Percentiles rank a stretch among this genome's conserved stretches.
phyloP scores from a whole-genome alignment of 805 yeast species.

The Yarrowia sp. region DNA sequence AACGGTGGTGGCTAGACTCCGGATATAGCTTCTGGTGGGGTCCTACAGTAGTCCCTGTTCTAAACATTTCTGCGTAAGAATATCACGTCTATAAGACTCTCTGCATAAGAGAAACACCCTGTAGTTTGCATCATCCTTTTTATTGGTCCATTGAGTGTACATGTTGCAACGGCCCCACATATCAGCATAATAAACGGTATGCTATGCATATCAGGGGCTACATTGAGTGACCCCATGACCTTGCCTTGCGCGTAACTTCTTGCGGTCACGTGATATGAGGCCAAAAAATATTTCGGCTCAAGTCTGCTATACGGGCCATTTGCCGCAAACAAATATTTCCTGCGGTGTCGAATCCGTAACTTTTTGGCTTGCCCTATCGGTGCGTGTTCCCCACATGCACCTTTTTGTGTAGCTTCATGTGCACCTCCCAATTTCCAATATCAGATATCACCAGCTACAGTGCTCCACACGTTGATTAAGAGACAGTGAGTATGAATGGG shows the following conservation, averaged over 20 bases:
- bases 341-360: background rate
- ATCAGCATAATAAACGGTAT: constrained; percentile 18
- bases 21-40: background rate
- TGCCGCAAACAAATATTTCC: background rate
- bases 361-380: constrained; percentile 35
- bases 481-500: constrained; percentile 25
- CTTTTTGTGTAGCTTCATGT: constrained; percentile 33
- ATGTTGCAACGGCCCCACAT: constrained; percentile 33
- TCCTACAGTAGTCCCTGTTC: background rate
- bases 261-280: background rate
- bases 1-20: background rate
- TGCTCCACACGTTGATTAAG: constrained; percentile 29
- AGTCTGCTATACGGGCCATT: background rate
- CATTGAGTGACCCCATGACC: background rate
- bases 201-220: constrained; percentile 35
- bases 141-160: constrained; percentile 5
- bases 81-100: background rate
- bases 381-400: constrained; percentile 37
- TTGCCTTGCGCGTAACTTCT: too few species aligned
- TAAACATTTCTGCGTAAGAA: background rate
- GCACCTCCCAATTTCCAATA: constrained; percentile 35
- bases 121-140: background rate
- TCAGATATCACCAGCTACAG: constrained; percentile 32
- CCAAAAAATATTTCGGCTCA: background rate
- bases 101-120: background rate